phyloP scores from a whole-genome alignment of 2,329 filamentous ascomycete genomes.

The Lasiodiplodia citricola region DNA sequence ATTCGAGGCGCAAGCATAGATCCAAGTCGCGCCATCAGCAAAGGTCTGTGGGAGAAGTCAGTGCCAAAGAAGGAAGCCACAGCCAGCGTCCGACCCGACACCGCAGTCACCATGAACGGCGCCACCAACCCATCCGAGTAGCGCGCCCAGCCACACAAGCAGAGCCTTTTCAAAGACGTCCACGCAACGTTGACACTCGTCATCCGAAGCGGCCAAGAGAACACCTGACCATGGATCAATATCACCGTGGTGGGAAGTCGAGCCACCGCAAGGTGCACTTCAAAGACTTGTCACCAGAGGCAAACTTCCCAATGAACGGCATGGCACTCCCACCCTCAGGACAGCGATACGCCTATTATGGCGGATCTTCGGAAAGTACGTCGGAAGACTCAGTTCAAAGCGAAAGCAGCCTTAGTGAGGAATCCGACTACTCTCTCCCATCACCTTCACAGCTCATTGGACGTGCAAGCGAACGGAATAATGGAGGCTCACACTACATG shows the following conservation, averaged over 20 bases:
- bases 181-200: not conserved
- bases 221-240: not conserved
- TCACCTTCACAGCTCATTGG: not conserved
- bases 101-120: not conserved
- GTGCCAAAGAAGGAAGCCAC: not conserved
- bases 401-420: not conserved
- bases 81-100: not conserved
- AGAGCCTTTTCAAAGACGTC: not conserved
- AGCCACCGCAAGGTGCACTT: not conserved
- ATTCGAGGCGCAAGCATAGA: not conserved
- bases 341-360: not conserved
- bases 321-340: not conserved
- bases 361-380: too few species aligned
- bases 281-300: not conserved
- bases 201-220: not conserved
- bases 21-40: not conserved
- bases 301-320: not conserved
- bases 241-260: not conserved
- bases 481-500: not conserved
- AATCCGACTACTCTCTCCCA: not conserved
- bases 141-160: not conserved
- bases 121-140: not conserved
- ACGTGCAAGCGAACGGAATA: not conserved
- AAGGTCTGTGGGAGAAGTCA: not conserved
- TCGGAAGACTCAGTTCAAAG: too few species aligned